phyloP scores from a whole-genome alignment of 805 yeast species.

The Nakazawaea populi region DNA sequence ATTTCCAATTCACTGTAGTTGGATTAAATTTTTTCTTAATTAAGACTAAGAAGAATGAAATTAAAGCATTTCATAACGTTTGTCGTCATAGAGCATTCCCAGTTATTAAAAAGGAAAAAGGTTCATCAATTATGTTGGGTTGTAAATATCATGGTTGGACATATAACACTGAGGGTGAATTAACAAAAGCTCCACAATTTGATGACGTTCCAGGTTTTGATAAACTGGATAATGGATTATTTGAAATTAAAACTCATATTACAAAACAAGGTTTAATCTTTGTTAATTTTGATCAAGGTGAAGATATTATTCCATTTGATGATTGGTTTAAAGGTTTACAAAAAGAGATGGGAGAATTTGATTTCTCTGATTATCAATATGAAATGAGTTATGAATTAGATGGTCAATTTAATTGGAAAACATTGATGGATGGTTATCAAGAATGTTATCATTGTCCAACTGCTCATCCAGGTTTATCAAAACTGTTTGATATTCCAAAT shows the following conservation, averaged over 20 bases:
- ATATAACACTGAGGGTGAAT: conserved; percentile 52
- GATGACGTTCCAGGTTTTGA: conserved; percentile 53
- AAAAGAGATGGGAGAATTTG: conserved; percentile 49
- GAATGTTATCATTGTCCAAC: conserved; percentile 68
- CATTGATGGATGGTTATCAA: conserved; percentile 63
- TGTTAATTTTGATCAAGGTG: conserved; percentile 45
- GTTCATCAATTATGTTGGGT: conserved; percentile 52
- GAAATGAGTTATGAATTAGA: conserved; percentile 61
- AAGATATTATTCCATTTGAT: conserved; percentile 39
- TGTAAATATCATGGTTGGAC: conserved; percentile 66
- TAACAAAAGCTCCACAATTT: conserved; percentile 59
- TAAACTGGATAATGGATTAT: conserved; percentile 49
- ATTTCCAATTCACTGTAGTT: conserved; percentile 40
- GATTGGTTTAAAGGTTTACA: conserved; percentile 47
- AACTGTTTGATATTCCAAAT: conserved; percentile 51
- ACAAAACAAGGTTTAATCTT: conserved; percentile 54
- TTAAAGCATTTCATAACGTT: conserved; percentile 58
- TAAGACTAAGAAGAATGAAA: conserved; percentile 43
- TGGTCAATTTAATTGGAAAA: conserved; percentile 62
- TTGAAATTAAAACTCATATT: conserved; percentile 46
- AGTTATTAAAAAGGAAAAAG: conserved; percentile 51
- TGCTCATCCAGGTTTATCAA: conserved; percentile 54
- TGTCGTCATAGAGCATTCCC: conserved; percentile 66
- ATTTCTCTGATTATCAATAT: conserved; percentile 55
- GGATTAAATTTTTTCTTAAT: conserved; percentile 54